A percentile compares a stretch with the other conserved stretches of the same genome.
These are phyloP conservation scores for Russula sp. DNA, from an alignment of 768 basidiomycete genomes.

Conservation along the genomic window DNA sequence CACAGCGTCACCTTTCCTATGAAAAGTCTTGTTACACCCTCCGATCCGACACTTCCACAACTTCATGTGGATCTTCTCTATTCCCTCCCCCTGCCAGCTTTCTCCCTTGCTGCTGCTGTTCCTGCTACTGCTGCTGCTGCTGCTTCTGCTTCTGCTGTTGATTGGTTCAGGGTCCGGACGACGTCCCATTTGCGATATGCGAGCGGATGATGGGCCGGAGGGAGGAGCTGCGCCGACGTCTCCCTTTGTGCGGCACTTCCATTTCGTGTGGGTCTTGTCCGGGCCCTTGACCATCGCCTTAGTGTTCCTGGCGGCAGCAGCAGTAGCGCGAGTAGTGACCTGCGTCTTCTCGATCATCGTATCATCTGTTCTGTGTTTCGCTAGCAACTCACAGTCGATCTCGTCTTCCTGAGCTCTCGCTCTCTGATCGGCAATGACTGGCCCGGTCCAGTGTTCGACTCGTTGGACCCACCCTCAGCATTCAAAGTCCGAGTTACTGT, in stretches of 20 bases:
- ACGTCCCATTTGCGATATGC: constrained; percentile 12
- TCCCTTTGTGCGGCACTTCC: constrained; percentile 18
- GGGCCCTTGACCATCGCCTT: constrained; percentile 14
- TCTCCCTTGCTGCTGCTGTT: constrained; percentile 4
- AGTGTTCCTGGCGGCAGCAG: constrained; percentile 10
- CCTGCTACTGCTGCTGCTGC: background rate
- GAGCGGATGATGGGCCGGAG: constrained; percentile 13
- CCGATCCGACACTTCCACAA: constrained; percentile 25
- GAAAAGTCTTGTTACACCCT: constrained; percentile 24
- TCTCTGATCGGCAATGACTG: background rate
- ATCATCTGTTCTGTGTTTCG: background rate
- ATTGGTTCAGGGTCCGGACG: constrained; percentile 1
- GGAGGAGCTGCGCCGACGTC: background rate
- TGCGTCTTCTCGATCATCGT: constrained; percentile 16
- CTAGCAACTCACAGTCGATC: constrained; percentile 19
- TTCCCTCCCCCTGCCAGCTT: constrained; percentile 10
- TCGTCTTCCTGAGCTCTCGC: constrained; percentile 3
- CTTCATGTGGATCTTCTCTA: constrained; percentile 22
- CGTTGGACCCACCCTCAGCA: background rate
- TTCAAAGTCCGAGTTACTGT: background rate
- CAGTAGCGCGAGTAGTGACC: constrained; percentile 3
- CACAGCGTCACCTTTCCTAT: constrained; percentile 22
- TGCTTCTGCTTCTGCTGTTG: too few species aligned
- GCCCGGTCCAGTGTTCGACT: background rate
- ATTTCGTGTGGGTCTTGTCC: constrained; percentile 23